Conservation (phyloP, 192 early-diverging fungal species). For the Chytriomyces confervae region DNA sequence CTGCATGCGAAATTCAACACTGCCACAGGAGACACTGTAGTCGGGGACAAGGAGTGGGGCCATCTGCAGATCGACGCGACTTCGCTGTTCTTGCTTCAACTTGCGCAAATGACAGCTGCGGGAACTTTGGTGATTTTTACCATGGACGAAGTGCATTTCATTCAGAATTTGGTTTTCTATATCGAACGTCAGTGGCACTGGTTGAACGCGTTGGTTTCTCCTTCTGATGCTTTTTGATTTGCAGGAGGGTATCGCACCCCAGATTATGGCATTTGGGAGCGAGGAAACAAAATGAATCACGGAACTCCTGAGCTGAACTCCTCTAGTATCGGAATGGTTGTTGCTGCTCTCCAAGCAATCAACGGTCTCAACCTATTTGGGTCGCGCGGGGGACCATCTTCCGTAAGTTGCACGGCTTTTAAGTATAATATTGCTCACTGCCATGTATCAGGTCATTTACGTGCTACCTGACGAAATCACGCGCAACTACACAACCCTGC, state of each 20-base stretch:
- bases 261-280: constrained; percentile 89
- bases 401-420: constrained; percentile 48
- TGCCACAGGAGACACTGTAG: constrained; percentile 80
- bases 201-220: constrained; percentile 13
- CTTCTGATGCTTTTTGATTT: constrained; percentile 12
- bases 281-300: constrained; percentile 88
- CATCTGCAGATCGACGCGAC: constrained; percentile 92
- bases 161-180: constrained; percentile 90
- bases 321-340: constrained; percentile 87
- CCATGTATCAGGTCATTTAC: constrained; percentile 67
- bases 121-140: constrained; percentile 80
- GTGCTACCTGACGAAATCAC: constrained; percentile 86
- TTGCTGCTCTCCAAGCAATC: constrained; percentile 82
- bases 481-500: constrained; percentile 79
- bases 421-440: background rate
- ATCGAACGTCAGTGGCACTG: constrained; percentile 66
- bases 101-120: constrained; percentile 84
- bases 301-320: constrained; percentile 86
- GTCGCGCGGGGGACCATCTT: constrained; percentile 73
- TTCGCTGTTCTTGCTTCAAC: constrained; percentile 74
- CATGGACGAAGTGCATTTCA: constrained; percentile 81
- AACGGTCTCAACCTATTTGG: constrained; percentile 88
- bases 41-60: constrained; percentile 84
- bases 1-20: constrained; percentile 91
- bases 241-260: constrained; percentile 73